Conservation (phyloP, 129 eudicot genomes). For the Dittrichia graveolens region DNA sequence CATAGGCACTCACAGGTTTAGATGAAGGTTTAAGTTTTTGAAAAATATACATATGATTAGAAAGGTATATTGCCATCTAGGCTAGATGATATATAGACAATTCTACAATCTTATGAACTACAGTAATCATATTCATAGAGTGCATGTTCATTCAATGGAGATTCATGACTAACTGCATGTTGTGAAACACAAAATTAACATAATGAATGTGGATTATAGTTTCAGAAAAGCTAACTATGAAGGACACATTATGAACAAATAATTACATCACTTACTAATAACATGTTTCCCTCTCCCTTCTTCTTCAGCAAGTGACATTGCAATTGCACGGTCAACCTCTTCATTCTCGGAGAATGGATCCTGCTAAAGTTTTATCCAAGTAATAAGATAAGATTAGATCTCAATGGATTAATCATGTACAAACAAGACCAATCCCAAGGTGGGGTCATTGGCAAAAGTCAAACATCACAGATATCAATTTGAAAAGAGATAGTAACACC, state of each 20-base stretch:
- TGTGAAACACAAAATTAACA: constrained; percentile 1
- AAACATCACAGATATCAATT: constrained; percentile 9
- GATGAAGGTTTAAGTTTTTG: too few species aligned
- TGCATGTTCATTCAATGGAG: not conserved
- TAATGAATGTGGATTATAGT: not conserved
- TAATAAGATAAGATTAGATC: constrained; percentile 6
- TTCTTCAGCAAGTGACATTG: constrained; percentile 82
- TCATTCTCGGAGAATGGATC: constrained; percentile 72
- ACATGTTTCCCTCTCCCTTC: constrained; percentile 52
- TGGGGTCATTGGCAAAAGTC: constrained; percentile 1
- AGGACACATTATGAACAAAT: not conserved
- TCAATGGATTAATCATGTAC: not conserved
- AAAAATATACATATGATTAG: too few species aligned
- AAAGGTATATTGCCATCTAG: too few species aligned
- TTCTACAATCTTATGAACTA: too few species aligned
- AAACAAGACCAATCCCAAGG: not conserved
- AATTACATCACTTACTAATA: constrained; percentile 52
- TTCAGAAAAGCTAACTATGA: not conserved
- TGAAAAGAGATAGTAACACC: constrained; percentile 9
- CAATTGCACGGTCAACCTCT: constrained; percentile 89
- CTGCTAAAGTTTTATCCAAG: constrained; percentile 40
- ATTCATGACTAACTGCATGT: constrained; percentile 18
- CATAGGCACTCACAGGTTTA: too few species aligned
- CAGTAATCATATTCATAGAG: not conserved
- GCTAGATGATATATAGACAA: too few species aligned